phyloP scores from a whole-genome alignment of 1,284 basidiomycete genomes.

The Lentinus polychrous region DNA sequence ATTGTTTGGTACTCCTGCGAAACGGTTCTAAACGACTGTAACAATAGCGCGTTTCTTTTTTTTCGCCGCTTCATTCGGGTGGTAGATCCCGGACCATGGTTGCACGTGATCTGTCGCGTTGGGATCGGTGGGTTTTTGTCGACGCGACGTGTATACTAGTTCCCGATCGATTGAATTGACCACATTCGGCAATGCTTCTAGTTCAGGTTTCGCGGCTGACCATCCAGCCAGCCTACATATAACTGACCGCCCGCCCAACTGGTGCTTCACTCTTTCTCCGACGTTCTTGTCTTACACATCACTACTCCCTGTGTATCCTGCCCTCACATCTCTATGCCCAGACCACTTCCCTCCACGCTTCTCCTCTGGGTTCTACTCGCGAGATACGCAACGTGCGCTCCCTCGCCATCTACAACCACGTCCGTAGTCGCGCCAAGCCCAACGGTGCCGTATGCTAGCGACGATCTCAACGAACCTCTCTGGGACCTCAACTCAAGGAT shows the following conservation, averaged over 20 bases:
- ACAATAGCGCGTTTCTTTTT: not conserved
- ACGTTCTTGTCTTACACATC: too few species aligned
- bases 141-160: not conserved
- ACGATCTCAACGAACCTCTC: conserved; percentile 11
- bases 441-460: conserved; percentile 13
- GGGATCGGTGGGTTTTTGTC: not conserved
- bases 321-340: too few species aligned
- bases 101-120: not conserved
- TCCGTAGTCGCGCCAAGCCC: not conserved
- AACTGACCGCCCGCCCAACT: conserved; percentile 29
- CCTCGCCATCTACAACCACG: not conserved
- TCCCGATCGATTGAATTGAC: conserved; percentile 6
- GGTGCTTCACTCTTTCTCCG: too few species aligned
- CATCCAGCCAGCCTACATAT: conserved; percentile 27
- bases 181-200: conserved; percentile 8
- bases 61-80: not conserved
- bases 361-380: conserved; percentile 17
- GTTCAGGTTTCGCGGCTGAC: conserved; percentile 19
- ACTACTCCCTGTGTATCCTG: too few species aligned
- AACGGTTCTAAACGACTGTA: not conserved
- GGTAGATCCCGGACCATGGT: not conserved
- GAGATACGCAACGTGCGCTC: conserved; percentile 39
- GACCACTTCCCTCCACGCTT: too few species aligned
- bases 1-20: not conserved
- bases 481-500: conserved; percentile 21